Conservation (phyloP, 352 stramenopile species). For the Globisporangium splendens region DNA sequence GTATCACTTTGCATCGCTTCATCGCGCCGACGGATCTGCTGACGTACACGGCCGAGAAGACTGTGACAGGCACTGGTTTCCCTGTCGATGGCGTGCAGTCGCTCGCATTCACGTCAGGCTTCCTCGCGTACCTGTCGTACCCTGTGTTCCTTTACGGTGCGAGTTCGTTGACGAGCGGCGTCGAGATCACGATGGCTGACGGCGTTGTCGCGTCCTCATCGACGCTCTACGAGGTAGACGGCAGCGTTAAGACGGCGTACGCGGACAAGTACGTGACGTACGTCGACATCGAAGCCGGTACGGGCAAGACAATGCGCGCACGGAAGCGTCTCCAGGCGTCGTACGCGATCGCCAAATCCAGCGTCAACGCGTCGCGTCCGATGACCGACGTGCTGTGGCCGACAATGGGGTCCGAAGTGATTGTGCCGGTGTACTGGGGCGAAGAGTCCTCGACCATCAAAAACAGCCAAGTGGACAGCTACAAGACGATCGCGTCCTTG, state of each 20-base stretch:
- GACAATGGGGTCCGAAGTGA: conserved; percentile 43
- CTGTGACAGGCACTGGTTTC: conserved; percentile 32
- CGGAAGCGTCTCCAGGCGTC: conserved; percentile 58
- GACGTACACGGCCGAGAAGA: conserved; percentile 23
- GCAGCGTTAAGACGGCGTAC: conserved; percentile 37
- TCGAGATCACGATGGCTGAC: conserved; percentile 59
- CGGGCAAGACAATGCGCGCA: conserved; percentile 67
- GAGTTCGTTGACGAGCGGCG: conserved; percentile 30
- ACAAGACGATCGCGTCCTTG: conserved; percentile 44
- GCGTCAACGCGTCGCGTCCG: conserved; percentile 23
- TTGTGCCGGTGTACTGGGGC: conserved; percentile 59
- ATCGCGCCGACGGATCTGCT: conserved; percentile 31
- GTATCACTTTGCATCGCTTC: conserved; percentile 51
- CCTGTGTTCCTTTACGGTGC: conserved; percentile 67
- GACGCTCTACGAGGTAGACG: conserved; percentile 44
- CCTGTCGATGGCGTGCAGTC: conserved; percentile 67
- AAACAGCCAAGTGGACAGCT: conserved; percentile 33
- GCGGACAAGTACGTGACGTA: conserved; percentile 45
- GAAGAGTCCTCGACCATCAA: conserved; percentile 46
- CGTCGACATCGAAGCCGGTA: conserved; percentile 62
- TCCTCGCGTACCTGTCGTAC: conserved; percentile 69
- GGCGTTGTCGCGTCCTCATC: conserved; percentile 34
- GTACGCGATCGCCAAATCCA: conserved; percentile 47
- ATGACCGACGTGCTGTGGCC: conserved; percentile 72
- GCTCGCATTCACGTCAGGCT: conserved; percentile 60